Evolutionary conservation across 169 alveolate genomes (phyloP).

Genomic region (Toxoplasma gondii): DNA sequence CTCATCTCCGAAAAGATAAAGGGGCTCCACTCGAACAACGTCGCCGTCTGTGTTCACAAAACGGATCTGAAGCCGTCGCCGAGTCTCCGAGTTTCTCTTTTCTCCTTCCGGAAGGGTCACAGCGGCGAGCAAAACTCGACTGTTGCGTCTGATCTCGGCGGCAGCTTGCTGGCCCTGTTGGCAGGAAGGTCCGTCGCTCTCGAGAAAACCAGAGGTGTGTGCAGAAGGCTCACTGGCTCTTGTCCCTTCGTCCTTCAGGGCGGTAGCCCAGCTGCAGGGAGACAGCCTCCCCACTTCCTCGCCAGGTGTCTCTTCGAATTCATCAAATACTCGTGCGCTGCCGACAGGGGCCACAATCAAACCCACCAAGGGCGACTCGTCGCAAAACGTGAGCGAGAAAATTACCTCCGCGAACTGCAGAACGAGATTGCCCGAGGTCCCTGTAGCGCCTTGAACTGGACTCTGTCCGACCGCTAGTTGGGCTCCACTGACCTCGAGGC

Average conservation of each 20-base stretch:
- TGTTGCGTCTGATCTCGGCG: background rate
- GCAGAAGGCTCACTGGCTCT: background rate
- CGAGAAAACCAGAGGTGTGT: no score
- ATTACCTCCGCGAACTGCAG: conserved; percentile 15
- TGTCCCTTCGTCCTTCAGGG: background rate
- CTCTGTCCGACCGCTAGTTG: background rate
- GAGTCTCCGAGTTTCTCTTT: background rate
- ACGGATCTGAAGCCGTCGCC: background rate
- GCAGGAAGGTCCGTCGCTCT: background rate
- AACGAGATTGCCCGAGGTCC: background rate
- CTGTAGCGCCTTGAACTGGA: background rate
- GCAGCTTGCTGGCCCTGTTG: background rate
- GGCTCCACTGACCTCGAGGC: background rate
- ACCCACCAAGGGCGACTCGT: background rate
- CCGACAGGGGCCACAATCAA: background rate
- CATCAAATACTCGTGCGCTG: background rate
- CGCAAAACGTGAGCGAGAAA: background rate
- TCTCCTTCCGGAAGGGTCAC: background rate
- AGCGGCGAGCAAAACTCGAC: background rate
- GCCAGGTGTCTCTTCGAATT: background rate
- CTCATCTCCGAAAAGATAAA: background rate
- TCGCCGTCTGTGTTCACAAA: background rate
- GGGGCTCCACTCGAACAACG: background rate
- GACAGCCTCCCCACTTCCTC: background rate
- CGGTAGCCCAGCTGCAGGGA: background rate